Evolutionary conservation across 2,329 filamentous ascomycete genomes (phyloP).

Genomic region (Cytospora piceicola): DNA sequence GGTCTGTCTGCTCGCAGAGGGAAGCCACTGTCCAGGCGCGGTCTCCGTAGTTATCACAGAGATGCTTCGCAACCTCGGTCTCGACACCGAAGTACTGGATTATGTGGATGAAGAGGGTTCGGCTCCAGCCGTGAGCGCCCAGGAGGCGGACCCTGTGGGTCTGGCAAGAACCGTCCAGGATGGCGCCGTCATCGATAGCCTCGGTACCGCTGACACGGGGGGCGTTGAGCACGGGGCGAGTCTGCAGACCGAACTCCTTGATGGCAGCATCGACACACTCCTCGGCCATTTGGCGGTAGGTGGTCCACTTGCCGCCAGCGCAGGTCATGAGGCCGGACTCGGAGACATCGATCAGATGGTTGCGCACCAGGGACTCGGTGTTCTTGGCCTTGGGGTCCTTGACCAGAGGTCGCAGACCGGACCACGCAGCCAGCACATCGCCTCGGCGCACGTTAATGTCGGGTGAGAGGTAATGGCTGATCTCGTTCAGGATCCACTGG

Average conservation of each 20-base stretch:
- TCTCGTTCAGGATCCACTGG: slow-evolving; percentile 79
- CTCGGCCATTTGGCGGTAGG: slow-evolving; percentile 86
- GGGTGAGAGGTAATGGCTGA: slow-evolving; percentile 74
- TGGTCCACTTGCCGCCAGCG: slow-evolving; percentile 86
- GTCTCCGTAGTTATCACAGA: slow-evolving; percentile 87
- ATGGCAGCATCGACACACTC: slow-evolving; percentile 82
- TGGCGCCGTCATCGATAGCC: slow-evolving; percentile 70
- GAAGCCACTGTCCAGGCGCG: slow-evolving; percentile 89
- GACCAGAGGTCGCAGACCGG: slow-evolving; percentile 76
- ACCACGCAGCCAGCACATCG: slow-evolving; percentile 82
- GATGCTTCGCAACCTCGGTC: slow-evolving; percentile 88
- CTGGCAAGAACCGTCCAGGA: slow-evolving; percentile 72
- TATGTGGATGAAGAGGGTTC: slow-evolving; percentile 89
- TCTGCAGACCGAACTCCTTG: slow-evolving; percentile 63
- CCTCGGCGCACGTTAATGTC: slow-evolving; percentile 75
- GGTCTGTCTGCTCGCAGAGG: slow-evolving; percentile 74
- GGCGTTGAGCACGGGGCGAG: slow-evolving; percentile 54
- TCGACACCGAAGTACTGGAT: slow-evolving; percentile 93
- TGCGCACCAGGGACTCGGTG: slow-evolving; percentile 81
- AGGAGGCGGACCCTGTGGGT: slow-evolving; percentile 75
- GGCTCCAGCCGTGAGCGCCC: slow-evolving; percentile 82
- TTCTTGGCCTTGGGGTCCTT: slow-evolving; percentile 80
- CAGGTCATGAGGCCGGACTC: slow-evolving; percentile 77
- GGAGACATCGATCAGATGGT: slow-evolving; percentile 77
- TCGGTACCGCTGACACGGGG: slow-evolving; percentile 71